Percentiles rank a stretch among this genome's conserved stretches.
These are phyloP conservation scores for Wickerhamomyces strasburgensis DNA, from an alignment of 805 yeast species.

Conservation along the genomic window DNA sequence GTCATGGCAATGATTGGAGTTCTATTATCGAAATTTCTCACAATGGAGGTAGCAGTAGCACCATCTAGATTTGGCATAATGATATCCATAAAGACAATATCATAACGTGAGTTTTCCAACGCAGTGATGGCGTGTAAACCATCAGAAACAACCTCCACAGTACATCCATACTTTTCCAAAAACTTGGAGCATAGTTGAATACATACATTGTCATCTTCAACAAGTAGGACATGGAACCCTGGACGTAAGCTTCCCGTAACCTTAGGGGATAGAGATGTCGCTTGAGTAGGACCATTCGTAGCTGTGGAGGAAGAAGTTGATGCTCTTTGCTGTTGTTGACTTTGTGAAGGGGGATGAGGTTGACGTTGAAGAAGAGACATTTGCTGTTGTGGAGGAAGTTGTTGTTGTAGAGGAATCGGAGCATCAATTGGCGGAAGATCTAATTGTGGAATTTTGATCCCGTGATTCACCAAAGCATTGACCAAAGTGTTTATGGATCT, in stretches of 20 bases:
- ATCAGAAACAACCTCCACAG: slow-evolving; percentile 88
- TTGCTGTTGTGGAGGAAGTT: slow-evolving; percentile 8
- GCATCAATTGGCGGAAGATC: slow-evolving; percentile 40
- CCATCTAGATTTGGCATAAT: slow-evolving; percentile 89
- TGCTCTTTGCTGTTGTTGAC: slow-evolving; percentile 5
- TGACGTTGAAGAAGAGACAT: slow-evolving; percentile 12
- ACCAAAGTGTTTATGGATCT: slow-evolving; percentile 47
- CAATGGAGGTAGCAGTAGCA: slow-evolving; percentile 85
- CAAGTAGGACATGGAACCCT: slow-evolving; percentile 67
- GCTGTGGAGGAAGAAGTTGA: slow-evolving; percentile 4
- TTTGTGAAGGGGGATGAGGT: slow-evolving; percentile 7
- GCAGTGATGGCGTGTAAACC: slow-evolving; percentile 84
- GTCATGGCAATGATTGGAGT: slow-evolving; percentile 96
- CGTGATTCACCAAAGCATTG: slow-evolving; percentile 47
- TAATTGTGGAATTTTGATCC: slow-evolving; percentile 62
- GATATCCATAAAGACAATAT: slow-evolving; percentile 78
- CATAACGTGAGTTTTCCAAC: slow-evolving; percentile 66
- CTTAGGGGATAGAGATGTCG: slow-evolving; percentile 13
- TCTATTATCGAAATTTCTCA: slow-evolving; percentile 73
- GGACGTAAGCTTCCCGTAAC: slow-evolving; percentile 23
- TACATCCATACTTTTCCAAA: slow-evolving; percentile 81
- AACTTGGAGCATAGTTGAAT: slow-evolving; percentile 80
- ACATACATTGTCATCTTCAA: slow-evolving; percentile 79
- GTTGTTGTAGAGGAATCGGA: slow-evolving; percentile 1
- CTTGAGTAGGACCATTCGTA: slow-evolving; percentile 2